Percentiles rank a stretch among this genome's conserved stretches.
Evolutionary conservation across 371 early-diverging fungal species (phyloP).

Genomic region (Apophysomyces ossiformis): DNA sequence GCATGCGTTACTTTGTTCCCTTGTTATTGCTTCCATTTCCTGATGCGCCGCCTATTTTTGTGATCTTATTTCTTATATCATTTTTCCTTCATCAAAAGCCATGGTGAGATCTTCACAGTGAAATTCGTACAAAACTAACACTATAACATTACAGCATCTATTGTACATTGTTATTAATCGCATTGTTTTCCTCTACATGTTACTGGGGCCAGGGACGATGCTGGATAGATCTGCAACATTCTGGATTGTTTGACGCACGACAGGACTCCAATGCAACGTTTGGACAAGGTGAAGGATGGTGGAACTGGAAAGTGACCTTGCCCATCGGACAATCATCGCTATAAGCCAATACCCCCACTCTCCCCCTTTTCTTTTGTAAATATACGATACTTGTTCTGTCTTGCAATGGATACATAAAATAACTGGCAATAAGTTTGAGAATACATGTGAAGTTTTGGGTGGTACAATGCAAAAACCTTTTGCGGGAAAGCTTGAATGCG

Average conservation of each 20-base stretch:
- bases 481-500: conserved; percentile 3
- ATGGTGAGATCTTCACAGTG: conserved; percentile 48
- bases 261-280: conserved; percentile 50
- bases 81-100: conserved; percentile 70
- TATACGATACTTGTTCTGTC: background rate
- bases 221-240: conserved; percentile 63
- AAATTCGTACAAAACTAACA: too few relatives aligned
- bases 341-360: background rate
- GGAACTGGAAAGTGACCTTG: conserved; percentile 55
- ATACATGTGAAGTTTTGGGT: conserved; percentile 12
- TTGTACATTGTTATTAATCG: conserved; percentile 64
- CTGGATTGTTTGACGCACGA: conserved; percentile 46
- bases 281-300: conserved; percentile 55
- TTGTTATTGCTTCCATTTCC: conserved; percentile 69
- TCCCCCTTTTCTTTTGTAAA: background rate
- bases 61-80: conserved; percentile 63
- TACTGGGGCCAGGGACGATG: conserved; percentile 76
- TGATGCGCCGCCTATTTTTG: conserved; percentile 70
- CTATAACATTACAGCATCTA: conserved; percentile 49
- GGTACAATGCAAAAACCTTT: conserved; percentile 6
- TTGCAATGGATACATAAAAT: conserved; percentile 10
- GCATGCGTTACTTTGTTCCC: conserved; percentile 70
- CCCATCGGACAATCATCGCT: conserved; percentile 36
- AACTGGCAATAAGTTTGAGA: conserved; percentile 1
- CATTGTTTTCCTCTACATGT: conserved; percentile 66